Evolutionary conservation across 495 filamentous ascomycete species (phyloP), one percentile per base, ranked within the genome.

Genomic region (Trichoderma virens): DNA sequence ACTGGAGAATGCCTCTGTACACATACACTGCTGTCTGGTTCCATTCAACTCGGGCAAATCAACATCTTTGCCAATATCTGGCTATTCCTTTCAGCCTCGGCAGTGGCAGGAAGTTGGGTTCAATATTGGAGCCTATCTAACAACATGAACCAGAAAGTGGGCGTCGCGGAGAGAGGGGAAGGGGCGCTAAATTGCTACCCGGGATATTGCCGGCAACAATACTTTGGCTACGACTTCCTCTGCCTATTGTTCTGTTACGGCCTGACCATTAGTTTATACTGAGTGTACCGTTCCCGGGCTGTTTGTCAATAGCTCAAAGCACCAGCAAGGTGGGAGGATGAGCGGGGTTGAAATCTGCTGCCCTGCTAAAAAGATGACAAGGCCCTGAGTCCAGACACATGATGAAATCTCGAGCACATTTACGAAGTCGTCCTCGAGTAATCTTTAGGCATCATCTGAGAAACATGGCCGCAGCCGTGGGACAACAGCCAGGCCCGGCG

Each of bases 191-290:
- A 28, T 56, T 30, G 51, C 23, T 56, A 56, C 11, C 51, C 51
- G 51, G 51, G 23, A 56, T 56, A 56, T 56, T 56, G 51, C 51
- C 51, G 51, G 51, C 16, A 7, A 56, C 51, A 56, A 56, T 56
- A 18, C 51, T 18, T 6, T 16, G 23, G 13, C 51, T 16, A 28
- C 51, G 13, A 30, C 51, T 30, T 56, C 51, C 9, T 20, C 23
- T 16, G 28, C 20, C 51, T 30, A 56, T 56, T 56, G 51, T 56
- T 56, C 51, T 56, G 51, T 31, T 56, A 16, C 51, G 23, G 51
- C 51, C 51, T 56, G 51, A 56, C 25, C 41, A 56, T 27, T 30
- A 16, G 51, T 2, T 56, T 28, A 30, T 16, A 28, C 51, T 1
- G 27, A 14, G 23, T 28, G 51, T 16, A 14, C 41, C 5, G 34